A percentile compares a stretch with the other conserved stretches of the same genome.
Conservation (phyloP, 768 basidiomycete genomes). For the Rhodotorula paludigena region DNA sequence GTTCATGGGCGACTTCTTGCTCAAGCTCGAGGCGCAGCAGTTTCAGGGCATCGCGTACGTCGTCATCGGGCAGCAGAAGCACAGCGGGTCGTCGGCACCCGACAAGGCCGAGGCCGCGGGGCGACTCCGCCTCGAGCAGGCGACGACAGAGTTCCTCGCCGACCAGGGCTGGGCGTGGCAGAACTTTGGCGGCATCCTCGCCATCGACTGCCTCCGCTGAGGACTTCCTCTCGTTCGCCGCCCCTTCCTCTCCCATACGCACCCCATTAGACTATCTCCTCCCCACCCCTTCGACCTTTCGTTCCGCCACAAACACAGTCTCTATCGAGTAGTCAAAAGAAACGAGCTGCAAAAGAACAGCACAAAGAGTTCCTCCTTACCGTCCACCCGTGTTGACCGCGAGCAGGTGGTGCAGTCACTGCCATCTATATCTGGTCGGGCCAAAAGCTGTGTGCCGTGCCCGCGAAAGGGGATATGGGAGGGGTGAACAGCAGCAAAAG, state of each 20-base stretch:
- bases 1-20: slow-evolving; percentile 38
- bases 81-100: slow-evolving; percentile 83
- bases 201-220: slow-evolving; percentile 22
- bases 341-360: neutral
- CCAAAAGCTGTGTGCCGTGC: too few relatives aligned
- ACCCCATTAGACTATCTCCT: neutral
- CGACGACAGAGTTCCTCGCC: slow-evolving; percentile 36
- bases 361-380: neutral
- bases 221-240: neutral
- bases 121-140: slow-evolving; percentile 33
- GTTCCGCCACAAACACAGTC: neutral
- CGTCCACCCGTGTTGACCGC: too few relatives aligned
- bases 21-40: slow-evolving; percentile 68
- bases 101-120: slow-evolving; percentile 43
- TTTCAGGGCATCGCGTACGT: slow-evolving; percentile 83
- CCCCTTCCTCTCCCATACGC: neutral
- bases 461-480: too few relatives aligned
- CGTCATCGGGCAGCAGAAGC: slow-evolving; percentile 92
- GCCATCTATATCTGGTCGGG: too few relatives aligned
- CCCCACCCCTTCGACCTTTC: neutral
- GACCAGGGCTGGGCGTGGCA: slow-evolving; percentile 38
- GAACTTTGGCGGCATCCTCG: slow-evolving; percentile 31
- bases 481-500: neutral
- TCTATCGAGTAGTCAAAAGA: too few relatives aligned
- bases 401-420: too few relatives aligned